These are phyloP conservation scores for Dillenia turbinata DNA, from an alignment of 164 flowering plant genomes.

Conservation along the genomic window DNA sequence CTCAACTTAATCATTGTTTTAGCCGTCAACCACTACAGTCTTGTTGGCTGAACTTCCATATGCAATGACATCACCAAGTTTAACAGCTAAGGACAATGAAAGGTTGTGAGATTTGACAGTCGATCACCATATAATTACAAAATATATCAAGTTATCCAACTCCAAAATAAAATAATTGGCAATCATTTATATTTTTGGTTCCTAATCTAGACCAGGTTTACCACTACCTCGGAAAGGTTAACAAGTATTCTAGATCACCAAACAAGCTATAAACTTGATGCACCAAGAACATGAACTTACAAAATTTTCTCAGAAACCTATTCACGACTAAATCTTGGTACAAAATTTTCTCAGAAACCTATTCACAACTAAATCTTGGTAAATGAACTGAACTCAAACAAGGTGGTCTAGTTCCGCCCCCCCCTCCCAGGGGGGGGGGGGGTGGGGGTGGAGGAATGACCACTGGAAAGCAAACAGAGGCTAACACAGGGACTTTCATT, in stretches of 20 bases:
- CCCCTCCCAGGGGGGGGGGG: too few species aligned
- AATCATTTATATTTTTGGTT: constrained; percentile 4
- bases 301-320: too few species aligned
- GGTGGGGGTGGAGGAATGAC: too few species aligned
- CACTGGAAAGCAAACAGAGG: too few species aligned
- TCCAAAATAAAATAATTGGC: not conserved
- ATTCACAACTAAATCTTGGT: too few species aligned
- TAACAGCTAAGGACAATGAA: constrained; percentile 7
- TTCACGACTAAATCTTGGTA: too few species aligned
- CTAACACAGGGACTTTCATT: too few species aligned
- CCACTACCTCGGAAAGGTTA: not conserved
- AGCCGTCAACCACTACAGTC: constrained; percentile 24
- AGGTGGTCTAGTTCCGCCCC: too few species aligned
- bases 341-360: too few species aligned
- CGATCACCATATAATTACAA: constrained; percentile 3
- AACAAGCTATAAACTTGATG: constrained; percentile 1
- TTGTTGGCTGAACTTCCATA: constrained; percentile 20
- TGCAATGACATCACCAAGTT: constrained; percentile 16
- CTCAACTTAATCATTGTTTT: constrained; percentile 17
- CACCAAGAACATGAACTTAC: not conserved
- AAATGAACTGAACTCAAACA: too few species aligned
- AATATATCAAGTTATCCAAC: constrained; percentile 3
- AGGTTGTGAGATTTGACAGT: constrained; percentile 16
- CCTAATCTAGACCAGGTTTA: not conserved
- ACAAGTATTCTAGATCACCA: constrained; percentile 8